These are phyloP conservation scores for Trypanosomatidae sp. DNA, from an alignment of 208 protist species.

Conservation along the genomic window DNA sequence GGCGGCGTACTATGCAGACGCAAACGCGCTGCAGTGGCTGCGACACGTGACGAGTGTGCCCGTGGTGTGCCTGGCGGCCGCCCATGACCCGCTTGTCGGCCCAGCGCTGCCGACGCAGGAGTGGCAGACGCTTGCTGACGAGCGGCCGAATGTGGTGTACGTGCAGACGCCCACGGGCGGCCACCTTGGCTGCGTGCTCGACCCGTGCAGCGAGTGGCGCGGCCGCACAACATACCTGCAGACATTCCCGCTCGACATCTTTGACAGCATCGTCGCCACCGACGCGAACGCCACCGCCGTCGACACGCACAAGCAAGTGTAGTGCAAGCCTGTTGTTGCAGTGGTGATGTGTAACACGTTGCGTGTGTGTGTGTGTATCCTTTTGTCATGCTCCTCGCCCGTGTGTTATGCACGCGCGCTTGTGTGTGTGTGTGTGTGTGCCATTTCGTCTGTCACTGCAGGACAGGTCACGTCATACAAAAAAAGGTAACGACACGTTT, in stretches of 20 bases:
- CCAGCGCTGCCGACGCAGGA: conserved; percentile 7
- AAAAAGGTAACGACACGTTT: too few relatives aligned
- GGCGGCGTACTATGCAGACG: conserved; percentile 27
- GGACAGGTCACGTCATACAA: too few relatives aligned
- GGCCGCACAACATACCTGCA: conserved; percentile 6
- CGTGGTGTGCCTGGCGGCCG: conserved; percentile 19
- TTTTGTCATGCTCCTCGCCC: too few relatives aligned
- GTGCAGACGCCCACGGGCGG: conserved; percentile 42
- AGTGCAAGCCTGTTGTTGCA: too few relatives aligned
- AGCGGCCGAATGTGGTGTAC: conserved; percentile 20
- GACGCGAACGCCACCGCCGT: too few relatives aligned
- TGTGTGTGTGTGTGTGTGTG: too few relatives aligned
- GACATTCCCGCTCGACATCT: conserved; percentile 13
- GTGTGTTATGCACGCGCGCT: too few relatives aligned
- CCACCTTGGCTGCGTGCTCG: conserved; percentile 30
- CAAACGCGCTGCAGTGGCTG: conserved; percentile 15
- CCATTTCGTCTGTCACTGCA: too few relatives aligned
- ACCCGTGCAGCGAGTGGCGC: conserved; percentile 13
- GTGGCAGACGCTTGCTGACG: conserved; percentile 21
- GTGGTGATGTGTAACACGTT: too few relatives aligned
- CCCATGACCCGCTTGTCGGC: conserved; percentile 27
- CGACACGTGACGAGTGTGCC: conserved; percentile 10
- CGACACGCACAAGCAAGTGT: too few relatives aligned
- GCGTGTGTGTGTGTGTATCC: too few relatives aligned
- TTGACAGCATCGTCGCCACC: background rate